Evolutionary conservation across 352 stramenopile genomes (phyloP).

Genomic region (Globisporangium alternatum): DNA sequence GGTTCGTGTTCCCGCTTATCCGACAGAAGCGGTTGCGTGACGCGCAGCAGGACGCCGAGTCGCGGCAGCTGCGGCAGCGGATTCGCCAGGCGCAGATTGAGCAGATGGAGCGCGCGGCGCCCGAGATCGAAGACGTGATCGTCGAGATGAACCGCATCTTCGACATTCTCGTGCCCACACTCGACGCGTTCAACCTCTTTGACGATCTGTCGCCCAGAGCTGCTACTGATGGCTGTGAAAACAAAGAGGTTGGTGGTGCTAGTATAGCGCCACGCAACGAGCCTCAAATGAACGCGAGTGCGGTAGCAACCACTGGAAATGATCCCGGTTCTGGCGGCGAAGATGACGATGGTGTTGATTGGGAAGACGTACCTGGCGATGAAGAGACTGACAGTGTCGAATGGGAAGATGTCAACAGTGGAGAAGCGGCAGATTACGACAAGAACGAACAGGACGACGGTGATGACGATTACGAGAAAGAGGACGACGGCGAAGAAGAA

Average conservation of each 20-base stretch:
- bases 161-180: slow-evolving; percentile 68
- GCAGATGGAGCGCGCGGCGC: slow-evolving; percentile 38
- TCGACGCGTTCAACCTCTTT: slow-evolving; percentile 56
- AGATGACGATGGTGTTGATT: not conserved
- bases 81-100: slow-evolving; percentile 21
- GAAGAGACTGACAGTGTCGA: slow-evolving; percentile 23
- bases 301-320: not conserved
- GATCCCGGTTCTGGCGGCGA: not conserved
- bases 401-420: slow-evolving; percentile 25
- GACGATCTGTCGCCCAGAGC: not conserved
- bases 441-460: slow-evolving; percentile 7
- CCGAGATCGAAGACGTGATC: slow-evolving; percentile 66
- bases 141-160: slow-evolving; percentile 74
- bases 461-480: slow-evolving; percentile 16
- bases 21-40: slow-evolving; percentile 9
- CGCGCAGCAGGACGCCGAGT: slow-evolving; percentile 28
- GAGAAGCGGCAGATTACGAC: slow-evolving; percentile 10
- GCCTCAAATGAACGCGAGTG: not conserved
- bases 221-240: not conserved
- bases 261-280: not conserved
- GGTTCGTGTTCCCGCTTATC: slow-evolving; percentile 50
- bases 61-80: slow-evolving; percentile 11
- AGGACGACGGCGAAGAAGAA: slow-evolving; percentile 16
- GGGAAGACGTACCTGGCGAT: not conserved
- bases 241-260: not conserved